Percentiles rank a stretch among this genome's conserved stretches.
phyloP scores from a whole-genome alignment of 345 rosid genomes.

The Gossypium mustelinum region DNA sequence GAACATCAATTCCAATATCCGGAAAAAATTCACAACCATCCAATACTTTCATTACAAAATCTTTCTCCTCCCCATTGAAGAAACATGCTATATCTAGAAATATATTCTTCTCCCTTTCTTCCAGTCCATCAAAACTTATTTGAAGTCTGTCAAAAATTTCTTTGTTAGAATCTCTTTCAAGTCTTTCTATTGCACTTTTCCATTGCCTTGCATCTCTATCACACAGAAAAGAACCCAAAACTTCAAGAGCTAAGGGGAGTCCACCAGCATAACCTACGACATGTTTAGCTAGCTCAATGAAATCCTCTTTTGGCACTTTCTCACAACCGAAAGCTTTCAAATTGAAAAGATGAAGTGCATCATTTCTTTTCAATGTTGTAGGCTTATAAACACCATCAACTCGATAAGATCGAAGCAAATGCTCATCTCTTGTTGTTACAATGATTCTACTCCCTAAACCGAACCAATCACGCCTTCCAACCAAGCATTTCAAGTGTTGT shows the following conservation, averaged over 20 bases:
- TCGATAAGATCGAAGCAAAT: not conserved
- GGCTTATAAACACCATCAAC: constrained; percentile 41
- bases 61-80: not conserved
- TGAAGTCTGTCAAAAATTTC: constrained; percentile 24
- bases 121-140: constrained; percentile 38
- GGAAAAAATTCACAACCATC: not conserved
- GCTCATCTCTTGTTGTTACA: too few relatives aligned
- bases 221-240: too few relatives aligned
- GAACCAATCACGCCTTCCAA: too few relatives aligned
- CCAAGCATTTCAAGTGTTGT: too few relatives aligned
- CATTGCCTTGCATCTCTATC: too few relatives aligned
- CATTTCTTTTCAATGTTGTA: constrained; percentile 21
- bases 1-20: constrained; percentile 1
- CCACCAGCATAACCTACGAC: too few relatives aligned
- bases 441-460: too few relatives aligned
- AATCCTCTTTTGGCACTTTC: constrained; percentile 26
- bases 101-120: constrained; percentile 24
- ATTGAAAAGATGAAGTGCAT: constrained; percentile 45
- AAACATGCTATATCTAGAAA: constrained; percentile 39
- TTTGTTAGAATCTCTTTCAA: constrained; percentile 21
- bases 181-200: constrained; percentile 14
- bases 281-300: too few relatives aligned
- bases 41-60: not conserved
- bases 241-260: too few relatives aligned
- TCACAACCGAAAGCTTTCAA: constrained; percentile 49